phyloP scores from a whole-genome alignment of 2,329 filamentous ascomycete genomes.

The Claviceps arundinis region DNA sequence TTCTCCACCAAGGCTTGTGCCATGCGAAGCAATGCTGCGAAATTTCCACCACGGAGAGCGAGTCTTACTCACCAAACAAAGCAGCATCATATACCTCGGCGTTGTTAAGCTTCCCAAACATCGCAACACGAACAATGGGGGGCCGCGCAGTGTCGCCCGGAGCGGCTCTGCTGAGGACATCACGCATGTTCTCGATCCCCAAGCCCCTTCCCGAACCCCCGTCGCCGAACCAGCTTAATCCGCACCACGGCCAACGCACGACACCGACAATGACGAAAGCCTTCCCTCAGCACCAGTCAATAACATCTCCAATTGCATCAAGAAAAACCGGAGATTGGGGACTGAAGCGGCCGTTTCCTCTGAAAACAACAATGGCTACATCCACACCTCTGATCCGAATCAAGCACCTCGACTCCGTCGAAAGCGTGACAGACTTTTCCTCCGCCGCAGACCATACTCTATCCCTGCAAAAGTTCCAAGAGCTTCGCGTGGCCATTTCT shows the following conservation, averaged over 20 bases:
- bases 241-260: slow-evolving; percentile 22
- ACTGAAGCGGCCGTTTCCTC: slow-evolving; percentile 70
- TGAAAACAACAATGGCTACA: slow-evolving; percentile 57
- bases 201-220: slow-evolving; percentile 55
- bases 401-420: slow-evolving; percentile 66
- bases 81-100: slow-evolving; percentile 9
- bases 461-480: slow-evolving; percentile 75
- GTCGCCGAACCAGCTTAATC: slow-evolving; percentile 20
- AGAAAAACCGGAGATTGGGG: slow-evolving; percentile 80
- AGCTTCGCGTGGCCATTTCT: slow-evolving; percentile 61
- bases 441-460: slow-evolving; percentile 71
- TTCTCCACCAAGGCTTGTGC: slow-evolving; percentile 5
- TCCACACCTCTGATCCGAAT: slow-evolving; percentile 66
- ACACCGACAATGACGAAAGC: slow-evolving; percentile 46
- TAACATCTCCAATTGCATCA: slow-evolving; percentile 63
- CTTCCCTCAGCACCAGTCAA: slow-evolving; percentile 71
- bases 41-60: slow-evolving; percentile 14
- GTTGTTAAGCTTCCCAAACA: slow-evolving; percentile 17
- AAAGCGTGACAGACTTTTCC: slow-evolving; percentile 80
- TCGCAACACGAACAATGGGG: slow-evolving; percentile 19
- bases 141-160: slow-evolving; percentile 40
- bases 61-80: slow-evolving; percentile 5
- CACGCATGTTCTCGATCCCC: slow-evolving; percentile 81
- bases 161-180: slow-evolving; percentile 64
- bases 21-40: slow-evolving; percentile 7